Conservation (phyloP, 2,329 filamentous ascomycete species). For the Shiraia bambusicola region DNA sequence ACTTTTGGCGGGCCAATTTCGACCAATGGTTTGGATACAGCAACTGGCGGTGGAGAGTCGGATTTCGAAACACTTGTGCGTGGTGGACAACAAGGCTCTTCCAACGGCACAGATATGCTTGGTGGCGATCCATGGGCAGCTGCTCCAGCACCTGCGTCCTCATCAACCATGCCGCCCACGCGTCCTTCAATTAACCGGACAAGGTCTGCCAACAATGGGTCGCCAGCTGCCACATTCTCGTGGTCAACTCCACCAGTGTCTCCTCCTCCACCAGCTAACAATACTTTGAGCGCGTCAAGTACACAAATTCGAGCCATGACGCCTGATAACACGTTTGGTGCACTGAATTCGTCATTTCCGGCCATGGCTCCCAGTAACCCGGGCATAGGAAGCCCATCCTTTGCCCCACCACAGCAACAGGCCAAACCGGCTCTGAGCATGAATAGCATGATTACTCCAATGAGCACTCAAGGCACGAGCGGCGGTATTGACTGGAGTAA, state of each 20-base stretch:
- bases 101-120: conserved; percentile 40
- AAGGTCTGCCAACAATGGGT: conserved; percentile 27
- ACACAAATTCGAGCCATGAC: conserved; percentile 51
- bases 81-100: conserved; percentile 58
- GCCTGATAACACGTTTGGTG: conserved; percentile 52
- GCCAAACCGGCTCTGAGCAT: conserved; percentile 36
- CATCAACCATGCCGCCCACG: conserved; percentile 36
- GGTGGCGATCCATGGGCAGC: conserved; percentile 49
- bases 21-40: conserved; percentile 60
- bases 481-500: conserved; percentile 33
- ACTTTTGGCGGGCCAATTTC: conserved; percentile 60
- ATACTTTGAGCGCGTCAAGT: conserved; percentile 26
- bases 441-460: conserved; percentile 32
- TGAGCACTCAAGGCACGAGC: conserved; percentile 23
- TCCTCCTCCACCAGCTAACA: conserved; percentile 38
- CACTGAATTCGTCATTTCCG: conserved; percentile 39
- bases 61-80: conserved; percentile 92
- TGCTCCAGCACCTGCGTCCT: conserved; percentile 34
- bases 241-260: conserved; percentile 48
- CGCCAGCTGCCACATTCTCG: conserved; percentile 46
- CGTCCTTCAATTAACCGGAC: conserved; percentile 28
- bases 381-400: conserved; percentile 36
- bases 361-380: conserved; percentile 41
- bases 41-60: conserved; percentile 61
- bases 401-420: conserved; percentile 44